A percentile compares a stretch with the other conserved stretches of the same genome.
These are phyloP conservation scores for Diaporthe sp. DNA, from an alignment of 2,329 filamentous ascomycete genomes.

Conservation along the genomic window DNA sequence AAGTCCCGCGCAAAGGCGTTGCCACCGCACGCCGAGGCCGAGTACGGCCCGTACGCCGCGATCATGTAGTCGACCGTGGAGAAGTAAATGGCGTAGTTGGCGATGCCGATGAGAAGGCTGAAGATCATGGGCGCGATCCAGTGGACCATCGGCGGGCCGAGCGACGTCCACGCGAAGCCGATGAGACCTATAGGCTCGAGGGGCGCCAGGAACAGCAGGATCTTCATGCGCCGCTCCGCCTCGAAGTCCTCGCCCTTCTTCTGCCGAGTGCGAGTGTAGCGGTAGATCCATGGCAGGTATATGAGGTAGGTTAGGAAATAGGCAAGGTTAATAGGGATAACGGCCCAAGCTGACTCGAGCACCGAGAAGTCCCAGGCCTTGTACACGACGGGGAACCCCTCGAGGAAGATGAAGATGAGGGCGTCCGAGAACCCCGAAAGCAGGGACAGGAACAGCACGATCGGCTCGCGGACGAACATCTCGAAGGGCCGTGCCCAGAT, in stretches of 20 bases:
- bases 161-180: conserved; percentile 71
- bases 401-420: conserved; percentile 83
- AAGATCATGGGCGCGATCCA: conserved; percentile 75
- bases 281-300: conserved; percentile 66
- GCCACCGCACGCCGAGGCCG: conserved; percentile 72
- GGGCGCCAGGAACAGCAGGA: conserved; percentile 70
- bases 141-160: conserved; percentile 64
- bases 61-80: conserved; percentile 78
- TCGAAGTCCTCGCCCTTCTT: conserved; percentile 55
- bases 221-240: conserved; percentile 70
- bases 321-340: conserved; percentile 50
- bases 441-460: conserved; percentile 77
- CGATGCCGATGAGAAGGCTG: conserved; percentile 70
- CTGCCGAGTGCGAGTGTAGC: conserved; percentile 52
- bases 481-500: conserved; percentile 75
- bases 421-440: conserved; percentile 80
- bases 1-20: conserved; percentile 75
- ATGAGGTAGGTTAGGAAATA: conserved; percentile 71
- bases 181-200: conserved; percentile 71
- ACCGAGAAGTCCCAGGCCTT: conserved; percentile 68
- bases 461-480: conserved; percentile 81
- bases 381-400: conserved; percentile 78
- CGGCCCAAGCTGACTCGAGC: conserved; percentile 36
- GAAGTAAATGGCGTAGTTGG: conserved; percentile 75
- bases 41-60: conserved; percentile 74